Evolutionary conservation across 805 yeast species (phyloP).

Genomic region (Babjeviella inositovora): DNA sequence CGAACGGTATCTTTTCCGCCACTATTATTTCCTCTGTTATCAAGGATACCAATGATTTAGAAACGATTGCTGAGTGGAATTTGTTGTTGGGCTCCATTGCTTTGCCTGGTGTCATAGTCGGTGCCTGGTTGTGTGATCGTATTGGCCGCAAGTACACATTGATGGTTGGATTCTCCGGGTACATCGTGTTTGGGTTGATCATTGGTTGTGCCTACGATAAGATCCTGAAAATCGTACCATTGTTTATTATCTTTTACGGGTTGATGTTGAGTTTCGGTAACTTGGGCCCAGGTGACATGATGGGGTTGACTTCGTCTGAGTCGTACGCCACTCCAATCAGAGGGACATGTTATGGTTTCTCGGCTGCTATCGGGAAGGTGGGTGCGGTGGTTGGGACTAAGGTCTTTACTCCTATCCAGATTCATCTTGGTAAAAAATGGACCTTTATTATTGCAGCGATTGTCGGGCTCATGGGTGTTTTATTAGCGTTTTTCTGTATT

Average conservation of each 20-base stretch:
- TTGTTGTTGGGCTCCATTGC: slow-evolving; percentile 48
- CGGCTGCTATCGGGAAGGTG: slow-evolving; percentile 71
- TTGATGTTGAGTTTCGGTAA: slow-evolving; percentile 57
- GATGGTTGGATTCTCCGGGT: slow-evolving; percentile 57
- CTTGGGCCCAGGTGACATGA: slow-evolving; percentile 65
- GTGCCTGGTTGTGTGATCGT: slow-evolving; percentile 47
- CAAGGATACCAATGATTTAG: slow-evolving; percentile 20
- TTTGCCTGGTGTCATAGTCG: slow-evolving; percentile 59
- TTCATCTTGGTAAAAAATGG: slow-evolving; percentile 50
- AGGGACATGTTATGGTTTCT: slow-evolving; percentile 59
- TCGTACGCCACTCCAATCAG: slow-evolving; percentile 63
- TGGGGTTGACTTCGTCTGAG: slow-evolving; percentile 56
- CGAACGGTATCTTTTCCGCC: slow-evolving; percentile 56
- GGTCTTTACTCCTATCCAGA: slow-evolving; percentile 53
- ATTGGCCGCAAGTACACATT: slow-evolving; percentile 62
- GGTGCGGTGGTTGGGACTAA: slow-evolving; percentile 80
- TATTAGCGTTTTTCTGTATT: slow-evolving; percentile 39
- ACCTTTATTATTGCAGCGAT: slow-evolving; percentile 70
- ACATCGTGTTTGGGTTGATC: slow-evolving; percentile 54
- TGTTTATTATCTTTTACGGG: slow-evolving; percentile 62
- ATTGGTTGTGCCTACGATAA: slow-evolving; percentile 50
- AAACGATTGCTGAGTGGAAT: slow-evolving; percentile 58
- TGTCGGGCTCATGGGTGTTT: slow-evolving; percentile 50
- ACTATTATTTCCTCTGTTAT: slow-evolving; percentile 43
- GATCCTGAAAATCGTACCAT: slow-evolving; percentile 36